Evolutionary conservation across 257 asterid genomes (phyloP), one percentile per base, ranked within the genome.

Genomic region (Primulina eburnea): DNA sequence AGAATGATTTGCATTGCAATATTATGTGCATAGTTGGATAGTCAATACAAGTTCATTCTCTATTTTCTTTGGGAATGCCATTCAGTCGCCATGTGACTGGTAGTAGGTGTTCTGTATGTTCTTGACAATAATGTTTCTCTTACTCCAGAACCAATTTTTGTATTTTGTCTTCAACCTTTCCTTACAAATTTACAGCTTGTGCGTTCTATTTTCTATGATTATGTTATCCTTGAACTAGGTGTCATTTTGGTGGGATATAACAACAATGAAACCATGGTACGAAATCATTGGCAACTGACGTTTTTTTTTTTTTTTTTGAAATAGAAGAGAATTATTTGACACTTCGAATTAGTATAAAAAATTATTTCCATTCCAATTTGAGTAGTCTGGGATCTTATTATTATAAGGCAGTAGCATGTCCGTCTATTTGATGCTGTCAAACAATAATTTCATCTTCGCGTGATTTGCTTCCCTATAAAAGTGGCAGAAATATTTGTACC

Each of bases 131-230:
- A 2, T 34, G 62, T 56, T 62, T 65, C 59, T 59, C 32, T 7
- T 8, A 20, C 61, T 67, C 67, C 50, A n/a, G 34, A 43, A 26
- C 60, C 6, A 17, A 11, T 38, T 52, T 24, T 62, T 8, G 57
- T 30, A 40, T n/a, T 61, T 70, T 73, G 38, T 66, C 34, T 20
- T 16, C 72, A 10, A 32, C 63, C 52, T 26, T 11, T 62, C 59
- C 33, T 40, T 40, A 21, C 57, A 35, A 14, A 1, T 26, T 16
- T 63, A 62, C 47, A 34, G 55, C 73, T 24, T 32, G 69, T n/a
- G 61, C 62, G 34, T 16, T 33, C 34, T 16, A 62, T 14, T 33
- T 12, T 34, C 30, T 33, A 34, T 64, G 43, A 38, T 8, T 20
- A 16, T 63, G 24, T 62, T 64, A 60, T 63, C 37, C 69, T 67